Evolutionary conservation across 352 stramenopile genomes (phyloP).

Genomic region (Phytophthora pistaciae): DNA sequence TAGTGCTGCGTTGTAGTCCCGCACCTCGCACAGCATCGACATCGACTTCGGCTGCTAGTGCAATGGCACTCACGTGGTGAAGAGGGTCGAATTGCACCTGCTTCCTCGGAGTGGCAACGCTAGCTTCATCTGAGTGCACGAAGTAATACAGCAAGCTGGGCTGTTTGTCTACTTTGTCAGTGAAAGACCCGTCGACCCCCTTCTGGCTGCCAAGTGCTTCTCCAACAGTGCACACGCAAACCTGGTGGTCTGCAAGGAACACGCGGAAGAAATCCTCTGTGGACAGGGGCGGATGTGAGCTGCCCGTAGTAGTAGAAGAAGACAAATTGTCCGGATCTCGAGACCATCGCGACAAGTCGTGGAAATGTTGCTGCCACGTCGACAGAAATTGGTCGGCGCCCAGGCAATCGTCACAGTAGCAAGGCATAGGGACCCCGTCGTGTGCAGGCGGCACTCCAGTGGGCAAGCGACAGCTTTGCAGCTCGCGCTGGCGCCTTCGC

Average conservation of each 20-base stretch:
- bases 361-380: conserved; percentile 66
- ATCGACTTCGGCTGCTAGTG: conserved; percentile 30
- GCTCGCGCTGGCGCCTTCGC: conserved; percentile 44
- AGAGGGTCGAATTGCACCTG: conserved; percentile 40
- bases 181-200: neutral
- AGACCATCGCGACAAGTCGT: conserved; percentile 57
- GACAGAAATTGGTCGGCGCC: conserved; percentile 53
- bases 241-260: conserved; percentile 38
- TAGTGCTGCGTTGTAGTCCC: neutral
- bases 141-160: conserved; percentile 47
- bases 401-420: conserved; percentile 64
- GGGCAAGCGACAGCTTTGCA: conserved; percentile 47
- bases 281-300: conserved; percentile 15
- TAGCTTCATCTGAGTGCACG: conserved; percentile 23
- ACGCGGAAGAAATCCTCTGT: conserved; percentile 39
- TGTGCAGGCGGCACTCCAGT: conserved; percentile 43
- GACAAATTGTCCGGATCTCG: conserved; percentile 10
- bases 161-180: neutral
- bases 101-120: conserved; percentile 1
- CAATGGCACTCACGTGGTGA: conserved; percentile 46
- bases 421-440: conserved; percentile 53
- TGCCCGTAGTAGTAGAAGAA: neutral
- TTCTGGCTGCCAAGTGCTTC: conserved; percentile 12
- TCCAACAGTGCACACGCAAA: conserved; percentile 21
- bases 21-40: conserved; percentile 4